Evolutionary conservation across 352 stramenopile species (phyloP), one percentile per base, ranked within the genome.

Genomic region (Globisporangium radiosum): DNA sequence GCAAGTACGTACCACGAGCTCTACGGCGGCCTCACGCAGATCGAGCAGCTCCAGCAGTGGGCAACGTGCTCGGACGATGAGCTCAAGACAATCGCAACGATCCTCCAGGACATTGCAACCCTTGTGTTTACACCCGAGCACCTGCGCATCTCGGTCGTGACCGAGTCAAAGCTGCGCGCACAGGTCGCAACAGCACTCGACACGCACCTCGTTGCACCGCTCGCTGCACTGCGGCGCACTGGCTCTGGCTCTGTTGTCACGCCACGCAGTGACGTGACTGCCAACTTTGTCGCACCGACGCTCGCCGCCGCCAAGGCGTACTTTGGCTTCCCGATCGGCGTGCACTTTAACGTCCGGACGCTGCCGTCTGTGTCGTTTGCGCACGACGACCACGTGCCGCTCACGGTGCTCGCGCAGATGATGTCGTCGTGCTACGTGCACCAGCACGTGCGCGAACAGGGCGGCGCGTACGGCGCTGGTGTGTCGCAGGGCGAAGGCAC

Each of bases 361-460:
- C 62, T 90, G 60, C 69, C 78, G 47, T 86, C 78, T 0, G 85
- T 92, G 52, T 75, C 81, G 53, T 87, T 92, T 61, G 68, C 79
- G 7, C 80, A 94, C 59, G 43, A 68, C 4, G 82, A 94, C 63
- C 82, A 94, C 59, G 80, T 91, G 51, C 72, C 82, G 36, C 69
- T 94, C 19, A 84, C 69, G 10, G 79, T 94, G 50, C 67, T 94
- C 15, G 70, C 81, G 33, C 81, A 92, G 70, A 88, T 94, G 38
- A 86, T 92, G 71, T 91, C 82, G 55, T 92, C 85, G 50, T 94
- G 85, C 67, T 89, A 77, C 40, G 47, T 94, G 53, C 85, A 94
- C 49, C 85, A 92, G 61, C 78, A 86, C 55, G 85, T 94, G 52
- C 80, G 85, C 44, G 85, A 94, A 47, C 72, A 90, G 43, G 85